Base-by-base conservation (phyloP, 345 rosid species). In the Eucalyptus marginata region DNA sequence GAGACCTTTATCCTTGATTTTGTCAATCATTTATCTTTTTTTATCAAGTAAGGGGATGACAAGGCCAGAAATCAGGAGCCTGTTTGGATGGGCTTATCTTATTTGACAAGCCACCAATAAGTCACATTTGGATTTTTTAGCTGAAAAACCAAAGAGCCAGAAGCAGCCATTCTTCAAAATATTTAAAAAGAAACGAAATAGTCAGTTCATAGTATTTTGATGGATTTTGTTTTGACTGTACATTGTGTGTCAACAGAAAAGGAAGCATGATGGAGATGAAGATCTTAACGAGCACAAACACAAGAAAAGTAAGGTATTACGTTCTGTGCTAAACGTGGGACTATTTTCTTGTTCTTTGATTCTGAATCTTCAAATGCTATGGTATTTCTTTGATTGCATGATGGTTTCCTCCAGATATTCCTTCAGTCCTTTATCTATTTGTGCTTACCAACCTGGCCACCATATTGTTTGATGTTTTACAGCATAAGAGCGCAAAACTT, bases 221-320 rank as follows among this genome's bases (percentile, higher is more conserved):
- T 76, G 46, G 83, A 76, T 17, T 87, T 46, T 76, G 88, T 59
- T 49, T 86, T 87, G 36, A 33, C 71, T 36, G 47, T 76, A 85
- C 89, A 86, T 87, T 93, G 93, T 25, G 25, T 11, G 1, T 31
- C 50, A 25, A 90, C 96, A 97, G 99, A 97, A 96, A 95, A 94
- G 99, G 94, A 97, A 97, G 93, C 99, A 95, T 88, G 98, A 94
- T 90, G 99, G 98, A 59, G 99, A 97, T 76, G 99, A 97, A 93
- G 99, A 95, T 94, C 92, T 94, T 50, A 96, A 93, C 90, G 98
- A 96, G 46, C 97, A 96, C 88, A 94, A 95, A 93, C 98, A 94
- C 96, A 96, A 96, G 92, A 96, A 97, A 93, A 95, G 95, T 94
- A 95, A 96, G 99, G 99, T 97, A 76, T 76, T 71, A 36, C 3